A percentile compares a stretch with the other conserved stretches of the same genome.
These are phyloP conservation scores for Diaporthe longicolla DNA, from an alignment of 2,329 filamentous ascomycete genomes.

Conservation along the genomic window DNA sequence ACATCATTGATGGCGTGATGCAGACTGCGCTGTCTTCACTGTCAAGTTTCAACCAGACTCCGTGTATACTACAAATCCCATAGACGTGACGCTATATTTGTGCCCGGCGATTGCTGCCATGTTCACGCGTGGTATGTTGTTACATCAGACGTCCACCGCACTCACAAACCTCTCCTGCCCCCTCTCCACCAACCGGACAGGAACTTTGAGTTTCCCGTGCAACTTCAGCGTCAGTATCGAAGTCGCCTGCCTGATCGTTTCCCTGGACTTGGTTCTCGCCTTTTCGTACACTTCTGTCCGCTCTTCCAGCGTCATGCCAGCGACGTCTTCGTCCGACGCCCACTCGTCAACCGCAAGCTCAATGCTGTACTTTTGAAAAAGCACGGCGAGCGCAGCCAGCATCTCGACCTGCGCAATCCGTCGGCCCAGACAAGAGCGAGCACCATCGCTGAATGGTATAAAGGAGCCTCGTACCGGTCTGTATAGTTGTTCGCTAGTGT, in stretches of 20 bases:
- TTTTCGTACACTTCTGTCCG: conserved; percentile 70
- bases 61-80: neutral
- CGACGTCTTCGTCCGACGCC: conserved; percentile 68
- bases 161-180: conserved; percentile 78
- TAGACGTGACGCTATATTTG: neutral
- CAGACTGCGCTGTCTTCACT: neutral
- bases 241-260: conserved; percentile 67
- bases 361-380: conserved; percentile 73
- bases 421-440: conserved; percentile 70
- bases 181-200: conserved; percentile 77
- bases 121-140: neutral
- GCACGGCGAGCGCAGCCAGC: conserved; percentile 66
- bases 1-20: neutral
- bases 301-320: conserved; percentile 60
- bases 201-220: conserved; percentile 70
- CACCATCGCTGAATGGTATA: conserved; percentile 71
- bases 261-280: conserved; percentile 69
- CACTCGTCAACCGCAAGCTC: conserved; percentile 78
- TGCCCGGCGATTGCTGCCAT: neutral
- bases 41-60: neutral
- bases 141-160: conserved; percentile 49
- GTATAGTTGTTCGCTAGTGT: conserved; percentile 74
- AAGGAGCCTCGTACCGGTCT: conserved; percentile 69
- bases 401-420: conserved; percentile 73
- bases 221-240: conserved; percentile 82